These are phyloP conservation scores for Durotheca rogersii DNA, from an alignment of 495 filamentous ascomycete genomes.

Conservation along the genomic window DNA sequence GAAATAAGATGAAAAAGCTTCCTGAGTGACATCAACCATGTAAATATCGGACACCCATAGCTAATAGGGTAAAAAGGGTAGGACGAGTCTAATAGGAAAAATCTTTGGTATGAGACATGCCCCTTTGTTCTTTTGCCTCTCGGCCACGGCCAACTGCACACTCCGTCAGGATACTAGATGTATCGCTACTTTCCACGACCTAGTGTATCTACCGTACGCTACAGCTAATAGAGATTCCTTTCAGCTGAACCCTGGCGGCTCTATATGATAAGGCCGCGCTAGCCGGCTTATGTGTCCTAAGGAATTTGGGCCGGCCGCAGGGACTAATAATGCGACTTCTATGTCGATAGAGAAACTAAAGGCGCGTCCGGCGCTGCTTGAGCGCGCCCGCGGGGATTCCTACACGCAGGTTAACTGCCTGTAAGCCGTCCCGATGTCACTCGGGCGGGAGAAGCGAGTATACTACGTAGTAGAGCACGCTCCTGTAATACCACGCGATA, in stretches of 20 bases:
- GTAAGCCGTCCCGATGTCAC: background rate
- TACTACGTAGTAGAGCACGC: too few relatives aligned
- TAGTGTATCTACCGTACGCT: too few relatives aligned
- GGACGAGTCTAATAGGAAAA: too few relatives aligned
- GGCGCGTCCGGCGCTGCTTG: constrained; percentile 10
- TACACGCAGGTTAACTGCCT: background rate
- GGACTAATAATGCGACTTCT: constrained; percentile 17
- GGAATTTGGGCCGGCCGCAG: constrained; percentile 26
- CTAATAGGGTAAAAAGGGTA: too few relatives aligned
- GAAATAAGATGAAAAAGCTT: background rate
- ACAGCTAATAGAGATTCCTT: too few relatives aligned
- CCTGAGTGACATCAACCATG: background rate
- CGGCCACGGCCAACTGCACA: too few relatives aligned
- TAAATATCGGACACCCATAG: too few relatives aligned
- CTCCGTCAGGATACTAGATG: too few relatives aligned
- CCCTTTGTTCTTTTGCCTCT: too few relatives aligned
- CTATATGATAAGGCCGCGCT: constrained; percentile 11
- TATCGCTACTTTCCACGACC: too few relatives aligned
- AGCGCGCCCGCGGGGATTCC: constrained; percentile 7
- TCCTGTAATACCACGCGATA: constrained; percentile 7
- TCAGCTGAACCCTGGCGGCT: constrained; percentile 11
- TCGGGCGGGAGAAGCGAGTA: background rate
- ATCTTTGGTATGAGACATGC: too few relatives aligned
- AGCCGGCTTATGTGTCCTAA: constrained; percentile 7
- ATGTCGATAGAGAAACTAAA: constrained; percentile 19